These are phyloP conservation scores for Talaromyces thailandensis DNA, from an alignment of 495 filamentous ascomycete genomes.

Conservation along the genomic window DNA sequence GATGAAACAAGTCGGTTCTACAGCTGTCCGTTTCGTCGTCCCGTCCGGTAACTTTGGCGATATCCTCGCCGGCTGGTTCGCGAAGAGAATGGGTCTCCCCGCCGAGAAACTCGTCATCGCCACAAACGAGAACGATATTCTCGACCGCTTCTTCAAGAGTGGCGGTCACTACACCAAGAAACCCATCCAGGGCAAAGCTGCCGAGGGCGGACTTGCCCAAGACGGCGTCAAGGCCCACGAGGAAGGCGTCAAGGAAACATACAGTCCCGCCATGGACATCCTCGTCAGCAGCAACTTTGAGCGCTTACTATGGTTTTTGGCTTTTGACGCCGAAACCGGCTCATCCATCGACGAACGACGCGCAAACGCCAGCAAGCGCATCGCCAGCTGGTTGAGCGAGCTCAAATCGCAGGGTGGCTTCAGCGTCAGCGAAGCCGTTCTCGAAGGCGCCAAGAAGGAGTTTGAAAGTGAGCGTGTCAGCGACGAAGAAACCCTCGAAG, in stretches of 20 bases:
- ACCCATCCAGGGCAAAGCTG: constrained; percentile 40
- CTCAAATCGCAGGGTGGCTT: constrained; percentile 80
- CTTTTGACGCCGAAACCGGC: constrained; percentile 46
- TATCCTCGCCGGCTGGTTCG: constrained; percentile 88
- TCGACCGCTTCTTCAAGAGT: constrained; percentile 75
- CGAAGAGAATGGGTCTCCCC: constrained; percentile 82
- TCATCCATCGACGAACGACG: constrained; percentile 27
- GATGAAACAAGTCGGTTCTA: constrained; percentile 40
- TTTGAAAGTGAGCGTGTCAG: constrained; percentile 81
- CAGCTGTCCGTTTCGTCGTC: constrained; percentile 65
- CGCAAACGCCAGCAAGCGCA: constrained; percentile 27
- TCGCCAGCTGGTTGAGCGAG: constrained; percentile 59
- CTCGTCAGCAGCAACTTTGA: constrained; percentile 94
- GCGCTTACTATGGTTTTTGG: constrained; percentile 87
- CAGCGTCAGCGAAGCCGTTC: constrained; percentile 56
- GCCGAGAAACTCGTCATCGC: constrained; percentile 75
- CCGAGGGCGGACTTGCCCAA: constrained; percentile 18
- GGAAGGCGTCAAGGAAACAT: constrained; percentile 73
- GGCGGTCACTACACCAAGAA: constrained; percentile 74
- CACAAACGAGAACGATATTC: constrained; percentile 86
- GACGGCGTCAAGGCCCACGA: neutral
- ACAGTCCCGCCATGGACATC: constrained; percentile 94
- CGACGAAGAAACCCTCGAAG: constrained; percentile 65
- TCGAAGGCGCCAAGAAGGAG: constrained; percentile 50
- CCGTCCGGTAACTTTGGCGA: constrained; percentile 97